Percentiles rank a stretch among this genome's conserved stretches.
These are phyloP conservation scores for Tuctoria greenei DNA, from an alignment of 176 grass and related monocot genomes.

Conservation along the genomic window DNA sequence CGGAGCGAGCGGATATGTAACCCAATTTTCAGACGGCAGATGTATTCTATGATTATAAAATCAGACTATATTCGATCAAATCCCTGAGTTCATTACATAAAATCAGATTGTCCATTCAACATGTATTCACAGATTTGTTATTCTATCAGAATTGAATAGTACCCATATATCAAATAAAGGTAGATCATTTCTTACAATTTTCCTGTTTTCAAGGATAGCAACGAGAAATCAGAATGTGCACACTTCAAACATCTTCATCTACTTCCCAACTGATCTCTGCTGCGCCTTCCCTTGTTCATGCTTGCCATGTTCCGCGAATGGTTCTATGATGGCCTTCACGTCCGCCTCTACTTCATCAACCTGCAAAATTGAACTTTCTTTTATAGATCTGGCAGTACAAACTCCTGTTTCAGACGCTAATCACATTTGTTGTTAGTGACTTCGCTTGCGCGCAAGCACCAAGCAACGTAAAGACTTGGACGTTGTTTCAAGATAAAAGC, in stretches of 20 bases:
- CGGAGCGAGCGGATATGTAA: constrained; percentile 27
- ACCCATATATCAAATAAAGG: no score
- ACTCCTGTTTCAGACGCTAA: background rate
- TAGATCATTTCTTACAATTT: background rate
- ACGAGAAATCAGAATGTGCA: no score
- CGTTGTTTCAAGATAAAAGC: constrained; percentile 17
- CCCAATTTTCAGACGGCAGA: background rate
- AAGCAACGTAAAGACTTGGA: background rate
- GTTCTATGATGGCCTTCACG: constrained; percentile 41
- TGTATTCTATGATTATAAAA: background rate
- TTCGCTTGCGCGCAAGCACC: background rate
- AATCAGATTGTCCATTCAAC: no score
- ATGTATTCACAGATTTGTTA: background rate
- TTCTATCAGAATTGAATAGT: background rate
- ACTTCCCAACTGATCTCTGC: no score
- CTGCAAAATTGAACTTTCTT: constrained; percentile 8
- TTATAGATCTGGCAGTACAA: background rate
- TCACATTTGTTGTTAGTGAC: background rate
- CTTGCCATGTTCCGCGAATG: constrained; percentile 29
- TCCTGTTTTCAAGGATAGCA: background rate
- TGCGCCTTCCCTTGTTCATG: background rate
- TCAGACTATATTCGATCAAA: background rate
- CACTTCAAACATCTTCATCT: no score
- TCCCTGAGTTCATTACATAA: background rate
- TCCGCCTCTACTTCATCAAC: constrained; percentile 56